Evolutionary conservation across 495 filamentous ascomycete species (phyloP).

Genomic region (Pyrenopolyporus hunteri): DNA sequence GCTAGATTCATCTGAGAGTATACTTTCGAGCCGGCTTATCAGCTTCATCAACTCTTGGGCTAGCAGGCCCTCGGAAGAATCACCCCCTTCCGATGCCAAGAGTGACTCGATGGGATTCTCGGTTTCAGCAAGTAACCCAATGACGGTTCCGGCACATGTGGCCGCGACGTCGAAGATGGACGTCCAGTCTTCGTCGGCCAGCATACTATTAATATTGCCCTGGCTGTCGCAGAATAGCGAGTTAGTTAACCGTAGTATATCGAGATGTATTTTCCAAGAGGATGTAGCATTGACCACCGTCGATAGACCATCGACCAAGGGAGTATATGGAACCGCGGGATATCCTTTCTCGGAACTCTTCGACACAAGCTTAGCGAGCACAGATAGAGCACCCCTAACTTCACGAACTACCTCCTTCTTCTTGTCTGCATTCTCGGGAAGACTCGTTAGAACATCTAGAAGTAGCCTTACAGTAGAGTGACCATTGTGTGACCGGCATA

Average conservation of each 20-base stretch:
- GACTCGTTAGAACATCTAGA: conserved; percentile 64
- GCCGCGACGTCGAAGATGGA: conserved; percentile 54
- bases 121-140: conserved; percentile 29
- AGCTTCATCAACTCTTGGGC: conserved; percentile 45
- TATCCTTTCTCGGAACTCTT: conserved; percentile 67
- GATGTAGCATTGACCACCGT: conserved; percentile 62
- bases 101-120: conserved; percentile 43
- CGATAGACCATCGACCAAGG: conserved; percentile 63
- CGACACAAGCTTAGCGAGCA: conserved; percentile 68
- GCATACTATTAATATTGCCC: conserved; percentile 50
- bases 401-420: conserved; percentile 64
- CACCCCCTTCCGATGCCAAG: conserved; percentile 22
- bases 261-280: conserved; percentile 57
- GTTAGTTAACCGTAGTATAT: conserved; percentile 61
- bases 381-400: conserved; percentile 70
- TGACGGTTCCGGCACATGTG: conserved; percentile 50
- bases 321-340: conserved; percentile 62
- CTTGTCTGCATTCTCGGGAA: conserved; percentile 53
- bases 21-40: conserved; percentile 50
- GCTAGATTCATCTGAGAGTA: conserved; percentile 41
- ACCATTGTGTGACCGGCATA: conserved; percentile 80
- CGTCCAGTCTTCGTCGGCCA: conserved; percentile 61
- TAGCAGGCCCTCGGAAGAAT: conserved; percentile 46
- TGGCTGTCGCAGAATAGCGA: conserved; percentile 53
- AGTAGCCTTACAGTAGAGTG: conserved; percentile 70